Evolutionary conservation across 73 alveolate genomes (phyloP), one percentile per base, ranked within the genome.

Genomic region (Paramecium sonneborni): DNA sequence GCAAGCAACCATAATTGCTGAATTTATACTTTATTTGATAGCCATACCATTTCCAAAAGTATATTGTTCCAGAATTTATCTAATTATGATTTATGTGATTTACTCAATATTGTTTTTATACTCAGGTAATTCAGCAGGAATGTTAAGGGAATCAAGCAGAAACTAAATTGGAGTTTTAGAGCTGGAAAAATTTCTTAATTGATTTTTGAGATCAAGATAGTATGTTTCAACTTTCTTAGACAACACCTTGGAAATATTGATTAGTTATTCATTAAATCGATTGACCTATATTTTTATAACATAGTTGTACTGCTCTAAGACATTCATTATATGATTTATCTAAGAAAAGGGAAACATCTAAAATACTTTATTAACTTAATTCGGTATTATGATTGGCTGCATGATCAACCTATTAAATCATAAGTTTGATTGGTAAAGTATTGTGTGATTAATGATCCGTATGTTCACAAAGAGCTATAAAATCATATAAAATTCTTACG

Each of bases 1-100:
- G 18, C 76, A 79, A 38, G 90, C 72, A 8, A 24, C 48, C 74
- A 79, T 24, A 2, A 79, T 46, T 43, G 76, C 90, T 79, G 35
- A 46, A 44, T 79, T 30, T 32, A 79, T 39, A 79, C 55, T 79
- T 23, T 30, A 26, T 79, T 24, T 79, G 5, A 1, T 4, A 3
- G 76, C 43, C 0, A 12, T 46, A 7, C 90, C 90, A 79, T 79
- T 79, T 18, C 68, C 68, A 44, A 79, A 79, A 3, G 69, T 1
- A 79, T 30, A 62, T 62, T 62, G 20, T 12, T 62, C 84, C 12
- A 62, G 20, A 15, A 62, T 26, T 62, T 62, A 32, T 24, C 84
- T 62, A 26, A 28, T 52, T 6, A 52, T 62, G 24, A 62, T 26
- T 3, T 9, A 26, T 32, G 26, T 41, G 20, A 6, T n/a, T 52